Evolutionary conservation across 2,329 filamentous ascomycete genomes (phyloP).

Genomic region (Hypoxylon sp.): DNA sequence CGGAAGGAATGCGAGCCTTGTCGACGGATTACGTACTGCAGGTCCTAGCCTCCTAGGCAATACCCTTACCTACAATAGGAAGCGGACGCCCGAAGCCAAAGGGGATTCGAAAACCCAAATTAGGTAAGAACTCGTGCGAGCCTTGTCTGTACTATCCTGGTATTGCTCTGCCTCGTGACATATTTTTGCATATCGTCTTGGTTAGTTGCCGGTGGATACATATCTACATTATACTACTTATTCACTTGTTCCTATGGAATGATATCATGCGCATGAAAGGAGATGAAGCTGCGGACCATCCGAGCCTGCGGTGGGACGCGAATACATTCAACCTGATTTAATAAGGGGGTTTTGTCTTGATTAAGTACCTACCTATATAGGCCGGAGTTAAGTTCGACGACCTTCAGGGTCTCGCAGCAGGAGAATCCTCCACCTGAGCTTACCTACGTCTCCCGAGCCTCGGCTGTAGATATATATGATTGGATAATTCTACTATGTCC

Average conservation of each 20-base stretch:
- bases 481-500: slow-evolving; percentile 19
- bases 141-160: not conserved
- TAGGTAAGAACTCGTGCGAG: slow-evolving; percentile 22
- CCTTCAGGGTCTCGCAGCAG: slow-evolving; percentile 1
- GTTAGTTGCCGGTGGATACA: not conserved
- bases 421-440: not conserved
- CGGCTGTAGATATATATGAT: slow-evolving; percentile 10
- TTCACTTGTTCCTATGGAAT: not conserved
- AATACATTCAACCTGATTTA: not conserved
- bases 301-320: slow-evolving; percentile 17
- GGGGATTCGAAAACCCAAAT: not conserved
- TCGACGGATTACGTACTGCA: slow-evolving; percentile 30
- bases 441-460: slow-evolving; percentile 13
- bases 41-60: slow-evolving; percentile 1
- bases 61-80: not conserved
- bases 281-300: slow-evolving; percentile 8
- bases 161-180: slow-evolving; percentile 9
- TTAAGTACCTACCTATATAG: not conserved
- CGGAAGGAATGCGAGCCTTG: slow-evolving; percentile 33
- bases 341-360: slow-evolving; percentile 4
- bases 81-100: slow-evolving; percentile 2
- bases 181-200: not conserved
- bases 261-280: not conserved
- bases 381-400: not conserved
- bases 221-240: not conserved